Evolutionary conservation across 1,284 basidiomycete species (phyloP).

Genomic region (Polyporus tsugae): DNA sequence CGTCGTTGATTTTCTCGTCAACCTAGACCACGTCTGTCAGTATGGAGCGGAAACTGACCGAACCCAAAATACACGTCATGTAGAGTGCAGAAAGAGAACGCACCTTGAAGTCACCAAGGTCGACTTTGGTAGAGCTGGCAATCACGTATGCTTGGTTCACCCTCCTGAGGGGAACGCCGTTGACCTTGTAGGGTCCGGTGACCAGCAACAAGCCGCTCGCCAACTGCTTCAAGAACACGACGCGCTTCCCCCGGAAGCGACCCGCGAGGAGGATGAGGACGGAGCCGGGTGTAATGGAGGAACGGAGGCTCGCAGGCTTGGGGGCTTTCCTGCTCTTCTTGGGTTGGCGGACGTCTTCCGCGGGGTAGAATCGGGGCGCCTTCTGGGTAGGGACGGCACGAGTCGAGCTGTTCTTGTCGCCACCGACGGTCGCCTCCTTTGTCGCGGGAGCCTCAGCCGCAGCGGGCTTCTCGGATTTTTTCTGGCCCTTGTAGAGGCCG

Average conservation of each 20-base stretch:
- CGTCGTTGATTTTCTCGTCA: constrained; percentile 92
- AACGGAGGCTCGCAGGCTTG: constrained; percentile 82
- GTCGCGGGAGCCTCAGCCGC: constrained; percentile 63
- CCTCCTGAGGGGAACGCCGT: constrained; percentile 97
- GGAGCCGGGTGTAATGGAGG: constrained; percentile 93
- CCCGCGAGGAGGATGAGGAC: constrained; percentile 98
- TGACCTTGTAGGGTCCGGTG: constrained; percentile 98
- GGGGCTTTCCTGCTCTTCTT: constrained; percentile 93
- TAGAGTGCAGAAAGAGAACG: constrained; percentile 26
- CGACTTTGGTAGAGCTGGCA: constrained; percentile 96
- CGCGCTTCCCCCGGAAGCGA: constrained; percentile 98
- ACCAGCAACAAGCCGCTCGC: constrained; percentile 94
- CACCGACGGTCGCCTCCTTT: constrained; percentile 88
- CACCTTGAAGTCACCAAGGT: constrained; percentile 83
- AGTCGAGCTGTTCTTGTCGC: constrained; percentile 92
- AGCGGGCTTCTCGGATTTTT: constrained; percentile 78
- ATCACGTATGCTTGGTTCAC: constrained; percentile 99
- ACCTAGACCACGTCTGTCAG: constrained; percentile 52
- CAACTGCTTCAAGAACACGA: constrained; percentile 98
- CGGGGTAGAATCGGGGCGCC: constrained; percentile 96
- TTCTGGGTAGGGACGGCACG: constrained; percentile 88
- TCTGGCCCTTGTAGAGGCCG: constrained; percentile 80
- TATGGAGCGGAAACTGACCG: not conserved
- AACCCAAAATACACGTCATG: not conserved
- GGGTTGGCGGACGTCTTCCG: constrained; percentile 91